A percentile compares a stretch with the other conserved stretches of the same genome.
Conservation (phyloP, 1,284 basidiomycete species). For the Laetiporus sulphureus region DNA sequence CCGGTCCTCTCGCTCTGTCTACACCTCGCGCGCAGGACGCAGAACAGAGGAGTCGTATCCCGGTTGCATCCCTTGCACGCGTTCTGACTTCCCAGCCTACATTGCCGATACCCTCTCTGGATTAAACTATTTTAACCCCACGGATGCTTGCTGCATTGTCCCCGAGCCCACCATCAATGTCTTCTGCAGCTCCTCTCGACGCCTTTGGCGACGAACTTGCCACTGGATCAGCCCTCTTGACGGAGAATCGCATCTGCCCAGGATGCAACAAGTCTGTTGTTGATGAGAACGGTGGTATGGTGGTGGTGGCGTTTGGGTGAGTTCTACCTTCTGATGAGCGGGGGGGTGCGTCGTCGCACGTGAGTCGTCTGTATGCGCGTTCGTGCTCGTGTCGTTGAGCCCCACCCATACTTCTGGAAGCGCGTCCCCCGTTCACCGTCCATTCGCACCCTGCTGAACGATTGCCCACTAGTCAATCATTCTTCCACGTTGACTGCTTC, state of each 20-base stretch:
- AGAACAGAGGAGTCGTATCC: too few relatives aligned
- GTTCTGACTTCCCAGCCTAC: background rate
- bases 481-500: slow-evolving; percentile 81
- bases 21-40: slow-evolving; percentile 6
- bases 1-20: background rate
- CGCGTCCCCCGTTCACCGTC: background rate
- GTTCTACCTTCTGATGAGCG: slow-evolving; percentile 14
- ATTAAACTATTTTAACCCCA: background rate
- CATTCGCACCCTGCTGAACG: background rate
- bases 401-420: background rate
- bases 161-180: slow-evolving; percentile 6
- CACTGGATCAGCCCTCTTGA: slow-evolving; percentile 13
- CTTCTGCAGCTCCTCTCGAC: slow-evolving; percentile 10
- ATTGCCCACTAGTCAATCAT: slow-evolving; percentile 52
- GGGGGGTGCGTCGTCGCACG: background rate
- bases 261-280: slow-evolving; percentile 83
- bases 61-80: too few relatives aligned
- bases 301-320: slow-evolving; percentile 90
- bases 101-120: background rate
- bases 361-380: slow-evolving; percentile 6
- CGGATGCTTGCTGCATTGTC: slow-evolving; percentile 9
- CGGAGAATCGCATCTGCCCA: slow-evolving; percentile 71
- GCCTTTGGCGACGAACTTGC: slow-evolving; percentile 5
- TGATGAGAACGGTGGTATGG: slow-evolving; percentile 78
- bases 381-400: background rate